Base-by-base conservation (phyloP, 768 basidiomycete species). In the Butyriboletus loyo region DNA sequence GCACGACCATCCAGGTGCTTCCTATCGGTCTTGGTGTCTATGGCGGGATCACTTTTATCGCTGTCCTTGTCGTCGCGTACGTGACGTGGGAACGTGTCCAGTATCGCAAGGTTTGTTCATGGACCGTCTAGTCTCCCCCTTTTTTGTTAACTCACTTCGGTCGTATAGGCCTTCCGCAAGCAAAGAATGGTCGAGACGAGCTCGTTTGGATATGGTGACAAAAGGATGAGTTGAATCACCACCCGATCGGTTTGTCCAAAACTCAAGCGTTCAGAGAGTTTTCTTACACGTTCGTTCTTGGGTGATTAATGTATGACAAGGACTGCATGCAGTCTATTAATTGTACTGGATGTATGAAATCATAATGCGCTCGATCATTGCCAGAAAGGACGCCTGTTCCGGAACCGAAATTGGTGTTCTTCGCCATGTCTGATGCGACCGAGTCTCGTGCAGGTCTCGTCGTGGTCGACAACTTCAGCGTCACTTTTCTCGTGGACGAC, bases 41-140 rank as follows among this genome's bases (percentile, higher is more conserved):
- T 64, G 89, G 86, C 41, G 91, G 90, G 56, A 86, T 96, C 53
- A 89, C 89, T 28, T 86, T 86, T 8, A 86, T 94, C 60, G 87
- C 87, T 17, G 67, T 96, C 59, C 83, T 87, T 55, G 83, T 89
- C 22, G 88, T 95, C 52, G 86, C 81, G 46, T 73, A 92, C 67
- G 91, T 94, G 57, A 92, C 90, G 7, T 91, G 85, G 64, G 91
- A 95, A 76, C 82, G 93, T 42, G 84, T 89, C 24, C 88, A 86
- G 70, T 91, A 91, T 66, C 85, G 90, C 75, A 88, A 83, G 78
- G 90, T 89, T 53, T 50, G 80, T 51, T 21, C 24, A 5, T 27
- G 14, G 30, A 27, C 15, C 6, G 28, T 34, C 9, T 34, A 27
- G n/a, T 19, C 19, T 14, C 17, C 4, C 14, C 0, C 28, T 27